Percentiles rank a stretch among this genome's conserved stretches.
These are phyloP conservation scores for Calophaca sinica DNA, from an alignment of 306 rosid genomes.

Conservation along the genomic window DNA sequence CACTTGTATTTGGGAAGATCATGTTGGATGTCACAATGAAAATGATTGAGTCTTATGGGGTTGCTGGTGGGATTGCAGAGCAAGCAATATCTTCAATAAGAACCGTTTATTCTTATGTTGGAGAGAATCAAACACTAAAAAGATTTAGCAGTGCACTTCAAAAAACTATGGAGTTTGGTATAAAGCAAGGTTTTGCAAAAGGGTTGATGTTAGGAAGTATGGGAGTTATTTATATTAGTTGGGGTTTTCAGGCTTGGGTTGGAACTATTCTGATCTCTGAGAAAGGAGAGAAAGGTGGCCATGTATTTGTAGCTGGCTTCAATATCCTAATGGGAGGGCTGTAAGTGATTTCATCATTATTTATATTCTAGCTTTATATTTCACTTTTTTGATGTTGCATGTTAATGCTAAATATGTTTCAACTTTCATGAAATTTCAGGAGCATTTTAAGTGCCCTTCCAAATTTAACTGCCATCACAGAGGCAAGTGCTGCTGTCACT, in stretches of 20 bases:
- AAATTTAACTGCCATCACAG: slow-evolving; percentile 78
- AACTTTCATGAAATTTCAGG: slow-evolving; percentile 60
- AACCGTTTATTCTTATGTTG: slow-evolving; percentile 84
- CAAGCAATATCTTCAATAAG: slow-evolving; percentile 90
- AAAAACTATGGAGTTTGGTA: slow-evolving; percentile 67
- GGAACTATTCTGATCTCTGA: slow-evolving; percentile 77
- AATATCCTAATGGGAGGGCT: slow-evolving; percentile 92
- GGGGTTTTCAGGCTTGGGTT: slow-evolving; percentile 98
- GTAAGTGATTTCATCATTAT: slow-evolving; percentile 60
- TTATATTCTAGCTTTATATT: slow-evolving; percentile 14
- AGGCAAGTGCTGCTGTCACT: slow-evolving; percentile 71
- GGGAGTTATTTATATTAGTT: slow-evolving; percentile 81
- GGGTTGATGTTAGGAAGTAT: slow-evolving; percentile 93
- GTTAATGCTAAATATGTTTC: slow-evolving; percentile 19
- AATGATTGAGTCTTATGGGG: slow-evolving; percentile 88
- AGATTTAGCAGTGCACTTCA: slow-evolving; percentile 79
- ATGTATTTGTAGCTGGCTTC: slow-evolving; percentile 86
- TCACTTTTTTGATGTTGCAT: slow-evolving; percentile 20
- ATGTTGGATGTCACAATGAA: slow-evolving; percentile 80
- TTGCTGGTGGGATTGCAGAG: slow-evolving; percentile 86
- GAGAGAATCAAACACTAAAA: slow-evolving; percentile 73
- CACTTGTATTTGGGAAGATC: slow-evolving; percentile 74
- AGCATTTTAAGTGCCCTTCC: slow-evolving; percentile 90
- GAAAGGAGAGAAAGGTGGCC: slow-evolving; percentile 80
- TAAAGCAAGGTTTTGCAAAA: slow-evolving; percentile 74